Percentiles rank a stretch among this genome's conserved stretches.
Evolutionary conservation across 495 filamentous ascomycete species (phyloP).

Genomic region (Podospora australis): DNA sequence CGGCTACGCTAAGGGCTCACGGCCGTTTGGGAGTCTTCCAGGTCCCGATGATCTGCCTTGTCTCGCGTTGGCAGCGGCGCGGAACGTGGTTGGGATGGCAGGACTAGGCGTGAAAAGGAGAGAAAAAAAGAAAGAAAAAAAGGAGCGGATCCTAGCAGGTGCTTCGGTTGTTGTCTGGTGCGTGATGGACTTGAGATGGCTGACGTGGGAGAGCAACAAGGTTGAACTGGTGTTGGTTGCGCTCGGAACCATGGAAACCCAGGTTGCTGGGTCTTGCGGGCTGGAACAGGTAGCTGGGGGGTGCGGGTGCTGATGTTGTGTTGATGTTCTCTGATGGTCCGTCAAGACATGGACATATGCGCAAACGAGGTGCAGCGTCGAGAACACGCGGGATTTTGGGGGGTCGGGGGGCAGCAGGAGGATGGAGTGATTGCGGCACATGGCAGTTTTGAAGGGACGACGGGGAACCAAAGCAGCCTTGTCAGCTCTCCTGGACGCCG

Average conservation of each 20-base stretch:
- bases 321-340: too few species aligned
- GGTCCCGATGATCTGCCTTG: slow-evolving; percentile 1
- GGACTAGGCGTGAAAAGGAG: background rate
- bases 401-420: background rate
- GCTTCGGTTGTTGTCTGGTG: too few species aligned
- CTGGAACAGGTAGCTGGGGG: too few species aligned
- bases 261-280: too few species aligned
- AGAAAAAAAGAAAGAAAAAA: background rate
- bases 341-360: background rate
- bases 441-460: slow-evolving; percentile 4
- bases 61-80: slow-evolving; percentile 1
- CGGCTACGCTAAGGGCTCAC: slow-evolving; percentile 4
- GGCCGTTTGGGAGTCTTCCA: slow-evolving; percentile 10
- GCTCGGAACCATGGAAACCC: too few species aligned
- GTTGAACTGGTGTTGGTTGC: too few species aligned
- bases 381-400: background rate
- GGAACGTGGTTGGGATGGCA: slow-evolving; percentile 3
- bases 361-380: background rate
- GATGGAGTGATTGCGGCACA: background rate
- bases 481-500: slow-evolving; percentile 5
- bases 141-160: too few species aligned
- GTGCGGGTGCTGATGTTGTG: too few species aligned
- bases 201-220: too few species aligned
- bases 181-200: too few species aligned
- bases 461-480: slow-evolving; percentile 1